Evolutionary conservation across 192 early-diverging fungal species (phyloP).

Genomic region (Gryganskiella cystojenkinii): DNA sequence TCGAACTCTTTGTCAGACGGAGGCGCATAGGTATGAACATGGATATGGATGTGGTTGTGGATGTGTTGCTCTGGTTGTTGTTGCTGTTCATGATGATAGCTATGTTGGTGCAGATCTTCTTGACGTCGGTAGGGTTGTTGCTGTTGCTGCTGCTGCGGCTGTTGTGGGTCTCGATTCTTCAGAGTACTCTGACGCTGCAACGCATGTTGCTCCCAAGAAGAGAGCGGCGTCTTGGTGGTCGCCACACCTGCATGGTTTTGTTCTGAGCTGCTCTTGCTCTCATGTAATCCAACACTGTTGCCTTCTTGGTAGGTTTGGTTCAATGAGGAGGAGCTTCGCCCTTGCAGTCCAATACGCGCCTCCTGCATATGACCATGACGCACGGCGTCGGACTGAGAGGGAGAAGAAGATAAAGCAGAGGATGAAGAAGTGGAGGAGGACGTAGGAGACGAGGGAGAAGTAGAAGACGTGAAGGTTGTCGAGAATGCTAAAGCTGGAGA

Average conservation of each 20-base stretch:
- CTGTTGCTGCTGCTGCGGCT: background rate
- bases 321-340: background rate
- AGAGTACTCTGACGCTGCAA: too few relatives aligned
- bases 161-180: slow-evolving; percentile 18
- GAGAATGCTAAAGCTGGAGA: too few relatives aligned
- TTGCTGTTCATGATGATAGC: background rate
- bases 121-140: background rate
- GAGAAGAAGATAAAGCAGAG: background rate
- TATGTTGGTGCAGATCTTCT: background rate
- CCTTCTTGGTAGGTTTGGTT: background rate
- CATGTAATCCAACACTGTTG: too few relatives aligned
- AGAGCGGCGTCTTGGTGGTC: background rate
- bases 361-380: background rate
- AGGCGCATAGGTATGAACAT: background rate
- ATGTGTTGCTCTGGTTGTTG: background rate
- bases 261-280: too few relatives aligned
- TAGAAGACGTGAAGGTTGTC: background rate
- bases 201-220: too few relatives aligned
- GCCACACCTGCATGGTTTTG: background rate
- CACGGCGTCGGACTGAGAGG: background rate
- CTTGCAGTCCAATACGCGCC: background rate
- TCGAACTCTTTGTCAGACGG: background rate
- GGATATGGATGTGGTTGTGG: background rate
- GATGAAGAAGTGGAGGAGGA: background rate
- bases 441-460: background rate